Percentiles rank a stretch among this genome's conserved stretches.
These are phyloP conservation scores for Lipomyces oligophaga DNA, from an alignment of 805 yeast genomes.

Conservation along the genomic window DNA sequence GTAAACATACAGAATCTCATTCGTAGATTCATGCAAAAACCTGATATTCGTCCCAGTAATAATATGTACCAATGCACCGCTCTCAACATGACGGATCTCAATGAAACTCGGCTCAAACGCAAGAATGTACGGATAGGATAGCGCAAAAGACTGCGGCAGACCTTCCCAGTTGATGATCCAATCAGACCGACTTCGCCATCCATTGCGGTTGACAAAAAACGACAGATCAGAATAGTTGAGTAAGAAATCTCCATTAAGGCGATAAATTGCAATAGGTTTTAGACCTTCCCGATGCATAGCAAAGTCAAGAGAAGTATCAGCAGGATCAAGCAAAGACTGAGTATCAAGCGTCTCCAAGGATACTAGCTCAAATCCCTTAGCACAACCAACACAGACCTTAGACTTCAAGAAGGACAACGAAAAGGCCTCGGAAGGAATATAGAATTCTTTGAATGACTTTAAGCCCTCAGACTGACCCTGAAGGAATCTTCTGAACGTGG, in stretches of 20 bases:
- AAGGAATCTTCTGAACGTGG: conserved; percentile 38
- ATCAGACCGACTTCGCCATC: conserved; percentile 92
- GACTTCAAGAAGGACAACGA: conserved; percentile 86
- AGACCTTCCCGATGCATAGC: conserved; percentile 78
- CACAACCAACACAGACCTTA: conserved; percentile 89
- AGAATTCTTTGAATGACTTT: conserved; percentile 73
- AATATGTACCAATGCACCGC: conserved; percentile 80
- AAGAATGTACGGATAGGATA: conserved; percentile 88
- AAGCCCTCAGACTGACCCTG: conserved; percentile 52
- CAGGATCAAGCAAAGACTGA: conserved; percentile 93
- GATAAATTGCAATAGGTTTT: conserved; percentile 86
- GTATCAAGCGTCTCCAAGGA: conserved; percentile 77
- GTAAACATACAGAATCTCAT: conserved; percentile 88
- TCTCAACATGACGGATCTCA: conserved; percentile 87
- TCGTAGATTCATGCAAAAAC: conserved; percentile 76
- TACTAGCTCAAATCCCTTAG: conserved; percentile 93
- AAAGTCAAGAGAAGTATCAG: conserved; percentile 94
- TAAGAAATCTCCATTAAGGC: conserved; percentile 83
- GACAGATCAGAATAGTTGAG: conserved; percentile 90
- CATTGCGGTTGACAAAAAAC: conserved; percentile 88
- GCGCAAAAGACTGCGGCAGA: conserved; percentile 82
- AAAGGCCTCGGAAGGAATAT: conserved; percentile 83
- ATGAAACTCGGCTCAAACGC: conserved; percentile 88
- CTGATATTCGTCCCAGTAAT: conserved; percentile 89
- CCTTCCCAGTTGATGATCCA: conserved; percentile 98